Evolutionary conservation across 1,284 basidiomycete species (phyloP), one percentile per base, ranked within the genome.

Genomic region (Ustilago xerochloae): DNA sequence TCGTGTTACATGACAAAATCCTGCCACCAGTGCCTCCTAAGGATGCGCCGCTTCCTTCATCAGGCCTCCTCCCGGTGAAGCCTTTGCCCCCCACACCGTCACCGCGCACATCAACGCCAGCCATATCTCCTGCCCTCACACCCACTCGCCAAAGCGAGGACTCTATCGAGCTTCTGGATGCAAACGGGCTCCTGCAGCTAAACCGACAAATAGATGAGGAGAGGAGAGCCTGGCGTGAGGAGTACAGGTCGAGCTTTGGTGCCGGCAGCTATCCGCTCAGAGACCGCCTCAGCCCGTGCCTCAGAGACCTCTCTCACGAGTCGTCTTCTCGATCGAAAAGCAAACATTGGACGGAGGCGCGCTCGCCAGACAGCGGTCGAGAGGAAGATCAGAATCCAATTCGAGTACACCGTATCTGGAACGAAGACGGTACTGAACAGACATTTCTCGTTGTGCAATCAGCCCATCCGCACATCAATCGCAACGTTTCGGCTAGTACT

Each of bases 11-110:
- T 22, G 53, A 46, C 10, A 18, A 30, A 28, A 56, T 63, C 9
- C 49, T 61, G 22, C 66, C 66, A 13, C 66, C 66, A 4, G 29
- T 63, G 2, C 56, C 61, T 24, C 66, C 66, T 1, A 56, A 56
- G 38, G 59, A 53, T 16, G 32, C 43, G 4, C 35, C 52, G 5
- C 15, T 32, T 6, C 36, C 48, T n/a, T 46, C 41, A 2, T 52
- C 52, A 2, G 41, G 20, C 5, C 28, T 43, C 15, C 9, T 52
- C 12, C 33, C 52, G 2, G 7, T 41, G 4, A 60, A 56, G 56
- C 41, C 60, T 2, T 28, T 63, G 28, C 57, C 66, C 4, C 22
- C 55, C 3, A 26, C n/a, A 20, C 50, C 60, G 12, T 20, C 41
- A 2, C 65, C 28, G 5, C 26, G 55, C 4, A 22, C 35, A 6